Conservation (phyloP, 2,329 filamentous ascomycete species). For the Ascochyta lentis region DNA sequence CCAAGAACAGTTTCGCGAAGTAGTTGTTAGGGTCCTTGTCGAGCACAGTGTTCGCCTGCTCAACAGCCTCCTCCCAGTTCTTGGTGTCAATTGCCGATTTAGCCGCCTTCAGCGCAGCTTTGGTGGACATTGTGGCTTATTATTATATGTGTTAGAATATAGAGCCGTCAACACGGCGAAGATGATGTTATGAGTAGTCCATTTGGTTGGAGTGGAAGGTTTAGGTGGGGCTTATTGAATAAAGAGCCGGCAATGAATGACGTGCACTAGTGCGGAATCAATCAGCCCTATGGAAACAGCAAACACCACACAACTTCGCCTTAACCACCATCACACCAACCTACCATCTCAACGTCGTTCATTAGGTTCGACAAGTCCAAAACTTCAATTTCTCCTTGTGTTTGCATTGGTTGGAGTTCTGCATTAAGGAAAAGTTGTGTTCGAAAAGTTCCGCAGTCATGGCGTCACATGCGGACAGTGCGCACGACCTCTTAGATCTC, state of each 20-base stretch:
- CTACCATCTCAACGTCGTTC: slow-evolving; percentile 6
- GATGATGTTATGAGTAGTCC: slow-evolving; percentile 28
- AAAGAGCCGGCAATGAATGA: slow-evolving; percentile 35
- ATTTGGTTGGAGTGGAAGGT: slow-evolving; percentile 24
- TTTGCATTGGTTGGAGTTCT: slow-evolving; percentile 6
- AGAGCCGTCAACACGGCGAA: slow-evolving; percentile 20
- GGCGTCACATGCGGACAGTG: slow-evolving; percentile 46
- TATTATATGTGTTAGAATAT: not conserved
- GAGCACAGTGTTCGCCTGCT: slow-evolving; percentile 72
- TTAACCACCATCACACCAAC: slow-evolving; percentile 2
- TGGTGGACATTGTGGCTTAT: slow-evolving; percentile 52
- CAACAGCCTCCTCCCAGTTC: slow-evolving; percentile 77
- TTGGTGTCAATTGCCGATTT: slow-evolving; percentile 78
- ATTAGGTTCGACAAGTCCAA: not conserved
- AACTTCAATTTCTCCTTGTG: not conserved
- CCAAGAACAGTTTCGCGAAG: slow-evolving; percentile 87
- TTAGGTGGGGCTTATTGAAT: slow-evolving; percentile 15
- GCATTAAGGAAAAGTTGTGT: slow-evolving; percentile 1
- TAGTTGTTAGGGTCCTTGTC: slow-evolving; percentile 79
- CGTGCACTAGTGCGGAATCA: slow-evolving; percentile 30
- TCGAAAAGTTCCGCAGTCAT: slow-evolving; percentile 27
- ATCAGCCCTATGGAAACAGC: slow-evolving; percentile 37
- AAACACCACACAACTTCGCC: slow-evolving; percentile 29
- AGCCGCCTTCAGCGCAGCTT: slow-evolving; percentile 81
- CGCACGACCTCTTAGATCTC: slow-evolving; percentile 63